Evolutionary conservation across 495 filamentous ascomycete species (phyloP), one percentile per base, ranked within the genome.

Genomic region (Lentithecium fluviatile): DNA sequence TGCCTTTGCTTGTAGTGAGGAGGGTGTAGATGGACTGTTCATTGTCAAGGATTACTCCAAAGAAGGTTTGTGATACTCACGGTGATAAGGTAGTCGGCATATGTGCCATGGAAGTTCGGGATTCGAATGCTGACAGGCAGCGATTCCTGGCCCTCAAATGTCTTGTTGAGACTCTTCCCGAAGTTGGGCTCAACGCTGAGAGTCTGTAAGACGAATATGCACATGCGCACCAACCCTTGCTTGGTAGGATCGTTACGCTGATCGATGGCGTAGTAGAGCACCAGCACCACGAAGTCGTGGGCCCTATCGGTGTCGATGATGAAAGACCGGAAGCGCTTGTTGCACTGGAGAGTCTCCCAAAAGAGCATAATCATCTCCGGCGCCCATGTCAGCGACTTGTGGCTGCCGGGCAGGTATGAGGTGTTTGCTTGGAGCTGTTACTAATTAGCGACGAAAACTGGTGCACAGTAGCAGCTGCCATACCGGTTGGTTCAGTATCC

Each of bases 351-450:
- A 7, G 89, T 83, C 75, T 99, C 94, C 94, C 94, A 99, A 72
- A 97, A 99, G 2, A 99, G 82, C 80, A 97, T 91, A 37, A 97
- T 84, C 78, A 96, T 96, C 73, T 99, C 94, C 7, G 95, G 91
- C 1, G 91, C 90, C 80, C 92, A 96, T 73, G 88, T 90, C 56
- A 91, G 75, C 0, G 87, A 82, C 55, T 84, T 82, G 65, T 95
- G 89, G 47, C 86, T 89, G 5, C 93, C 91, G 1, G 94, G 93
- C 7, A 98, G 83, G 71, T 95, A 97, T 0, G 93, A 91, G 2
- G 80, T 81, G 23, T 88, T 91, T 15, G 88, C 86, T 76, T 95
- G 88, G 59, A 97, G 84, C 83, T 88, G 54, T 8, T 67, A 38
- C 26, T n/a, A 32, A 52, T 64, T 57, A 72, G 67, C 51, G 29